Conservation (phyloP, 805 yeast genomes). For the Yamadazyma laniorum region DNA sequence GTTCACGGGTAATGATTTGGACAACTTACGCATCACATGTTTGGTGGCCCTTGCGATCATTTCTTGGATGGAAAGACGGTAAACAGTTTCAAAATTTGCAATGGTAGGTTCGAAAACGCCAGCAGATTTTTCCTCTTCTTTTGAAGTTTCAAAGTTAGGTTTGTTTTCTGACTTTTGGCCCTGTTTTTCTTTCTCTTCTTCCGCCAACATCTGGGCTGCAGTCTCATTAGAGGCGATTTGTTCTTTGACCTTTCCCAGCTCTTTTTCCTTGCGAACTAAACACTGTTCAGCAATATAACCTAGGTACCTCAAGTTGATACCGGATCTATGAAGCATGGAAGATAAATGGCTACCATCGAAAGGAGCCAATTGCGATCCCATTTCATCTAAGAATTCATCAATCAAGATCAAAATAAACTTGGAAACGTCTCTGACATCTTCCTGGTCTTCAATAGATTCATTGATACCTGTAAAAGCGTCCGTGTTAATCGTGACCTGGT, state of each 20-base stretch:
- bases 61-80: conserved; percentile 54
- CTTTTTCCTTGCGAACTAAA: conserved; percentile 11
- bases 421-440: conserved; percentile 68
- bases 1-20: conserved; percentile 48
- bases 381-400: conserved; percentile 58
- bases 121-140: conserved; percentile 32
- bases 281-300: conserved; percentile 55
- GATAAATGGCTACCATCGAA: conserved; percentile 79
- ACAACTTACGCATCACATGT: conserved; percentile 58
- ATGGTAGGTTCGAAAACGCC: conserved; percentile 34
- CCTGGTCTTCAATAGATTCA: conserved; percentile 50
- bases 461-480: conserved; percentile 60
- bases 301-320: conserved; percentile 87
- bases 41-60: conserved; percentile 79
- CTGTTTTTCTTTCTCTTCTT: conserved; percentile 23
- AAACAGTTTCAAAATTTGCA: conserved; percentile 48
- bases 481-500: conserved; percentile 66
- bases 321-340: conserved; percentile 66
- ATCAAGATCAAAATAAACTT: conserved; percentile 60
- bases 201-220: conserved; percentile 24
- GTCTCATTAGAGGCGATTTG: conserved; percentile 26
- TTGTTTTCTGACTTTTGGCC: conserved; percentile 28
- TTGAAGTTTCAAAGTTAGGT: conserved; percentile 24
- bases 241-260: conserved; percentile 18
- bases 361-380: conserved; percentile 61